Evolutionary conservation across 2,329 filamentous ascomycete genomes (phyloP), one percentile per base, ranked within the genome.

Genomic region (Exophiala dermatitidis): DNA sequence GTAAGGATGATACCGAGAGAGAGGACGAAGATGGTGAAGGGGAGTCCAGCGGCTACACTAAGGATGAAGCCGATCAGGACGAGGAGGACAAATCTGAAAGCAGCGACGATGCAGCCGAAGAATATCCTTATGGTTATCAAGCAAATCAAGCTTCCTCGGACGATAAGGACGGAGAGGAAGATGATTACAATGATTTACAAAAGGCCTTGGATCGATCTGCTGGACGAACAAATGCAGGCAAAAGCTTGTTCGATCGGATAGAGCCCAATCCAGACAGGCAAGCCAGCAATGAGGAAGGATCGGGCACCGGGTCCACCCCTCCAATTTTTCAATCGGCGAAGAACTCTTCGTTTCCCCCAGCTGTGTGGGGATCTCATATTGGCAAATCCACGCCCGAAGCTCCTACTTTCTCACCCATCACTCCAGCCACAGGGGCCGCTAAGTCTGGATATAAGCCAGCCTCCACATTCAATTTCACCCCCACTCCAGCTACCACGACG

Each of bases 321-420:
- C 19, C 19, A 19, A 61, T 69, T 12, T 66, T 68, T 37, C 64
- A 67, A 43, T 54, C 62, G 6, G 61, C 64, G 12, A 61, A 56
- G 28, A 63, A 62, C 31, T 62, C 67, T 8, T 49, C 65, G 3
- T 61, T 60, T 32, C 63, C 63, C 31, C 61, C 67, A 4, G 64
- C 60, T 46, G 68, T 71, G 48, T 71, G 70, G 28, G 72, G 72
- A 38, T 67, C 68, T 42, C 64, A 69, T 44, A 53, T 72, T 33
- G 59, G 55, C 44, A 60, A 62, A 34, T 48, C 53, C 3, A 60
- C 61, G 2, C 56, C 61, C 9, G 61, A 63, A 34, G 40, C 46
- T 28, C 56, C 61, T 5, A 31, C 49, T 4, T 56, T 57, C 33
- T 62, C 61, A 19, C 60, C 60, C 7, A 33, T 59, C 32, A 61